Conservation (phyloP, 805 yeast genomes). For the Schwanniomyces yamadae region DNA sequence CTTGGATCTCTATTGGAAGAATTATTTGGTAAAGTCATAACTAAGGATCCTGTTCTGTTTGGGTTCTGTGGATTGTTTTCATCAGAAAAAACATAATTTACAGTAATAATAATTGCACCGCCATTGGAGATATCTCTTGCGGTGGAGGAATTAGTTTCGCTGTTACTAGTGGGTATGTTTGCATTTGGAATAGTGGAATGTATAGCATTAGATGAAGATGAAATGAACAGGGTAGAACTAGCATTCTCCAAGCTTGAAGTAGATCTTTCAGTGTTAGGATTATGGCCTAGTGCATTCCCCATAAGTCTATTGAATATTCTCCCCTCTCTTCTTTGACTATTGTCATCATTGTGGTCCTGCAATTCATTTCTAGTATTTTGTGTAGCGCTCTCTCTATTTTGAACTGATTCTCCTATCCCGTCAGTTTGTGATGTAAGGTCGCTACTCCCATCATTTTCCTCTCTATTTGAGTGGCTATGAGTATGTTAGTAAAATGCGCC, state of each 20-base stretch:
- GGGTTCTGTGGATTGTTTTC: constrained; percentile 37
- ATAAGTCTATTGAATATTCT: constrained; percentile 25
- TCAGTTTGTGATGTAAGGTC: too few species aligned
- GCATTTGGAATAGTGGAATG: background rate
- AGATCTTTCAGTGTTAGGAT: constrained; percentile 2
- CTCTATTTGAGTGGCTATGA: too few species aligned
- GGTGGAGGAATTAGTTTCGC: constrained; percentile 5
- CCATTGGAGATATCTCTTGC: constrained; percentile 10
- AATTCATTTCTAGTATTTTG: too few species aligned
- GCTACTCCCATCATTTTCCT: too few species aligned
- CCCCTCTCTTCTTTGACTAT: constrained; percentile 6
- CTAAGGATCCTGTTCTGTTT: constrained; percentile 55
- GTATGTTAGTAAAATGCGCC: too few species aligned
- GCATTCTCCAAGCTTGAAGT: too few species aligned
- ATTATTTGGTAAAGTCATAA: constrained; percentile 66
- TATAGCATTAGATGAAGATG: constrained; percentile 1
- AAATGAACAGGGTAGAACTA: constrained; percentile 1
- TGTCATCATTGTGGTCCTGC: background rate
- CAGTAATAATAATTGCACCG: constrained; percentile 43
- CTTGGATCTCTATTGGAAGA: constrained; percentile 59
- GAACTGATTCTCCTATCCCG: too few species aligned
- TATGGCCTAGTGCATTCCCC: constrained; percentile 19
- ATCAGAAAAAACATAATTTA: constrained; percentile 43
- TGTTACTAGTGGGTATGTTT: background rate
- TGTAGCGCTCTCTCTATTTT: too few species aligned